Percentiles rank a stretch among this genome's conserved stretches.
phyloP scores from a whole-genome alignment of 495 filamentous ascomycete genomes.

The Eremomyces bilateralis region DNA sequence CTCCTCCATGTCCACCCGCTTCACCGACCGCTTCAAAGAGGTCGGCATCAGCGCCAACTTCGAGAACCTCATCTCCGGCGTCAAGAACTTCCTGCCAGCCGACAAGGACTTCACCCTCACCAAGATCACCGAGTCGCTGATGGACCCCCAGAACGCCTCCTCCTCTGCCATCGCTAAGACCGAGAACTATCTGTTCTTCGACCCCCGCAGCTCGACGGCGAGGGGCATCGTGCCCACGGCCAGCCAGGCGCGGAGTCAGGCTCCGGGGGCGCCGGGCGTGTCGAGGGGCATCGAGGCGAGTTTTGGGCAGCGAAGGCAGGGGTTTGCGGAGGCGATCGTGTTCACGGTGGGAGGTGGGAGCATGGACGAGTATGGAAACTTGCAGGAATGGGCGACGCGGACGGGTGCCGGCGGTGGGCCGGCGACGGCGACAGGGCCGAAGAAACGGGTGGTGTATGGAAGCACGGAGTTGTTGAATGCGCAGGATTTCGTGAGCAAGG shows the following conservation, averaged over 20 bases:
- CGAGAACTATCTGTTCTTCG: slow-evolving; percentile 96
- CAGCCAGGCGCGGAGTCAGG: slow-evolving; percentile 24
- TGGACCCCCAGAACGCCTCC: slow-evolving; percentile 81
- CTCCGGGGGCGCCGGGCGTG: slow-evolving; percentile 20
- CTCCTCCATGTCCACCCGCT: slow-evolving; percentile 63
- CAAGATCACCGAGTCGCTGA: slow-evolving; percentile 93
- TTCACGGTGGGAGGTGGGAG: slow-evolving; percentile 94
- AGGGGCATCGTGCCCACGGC: slow-evolving; percentile 73
- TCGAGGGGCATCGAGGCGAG: slow-evolving; percentile 52
- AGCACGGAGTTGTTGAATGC: slow-evolving; percentile 89
- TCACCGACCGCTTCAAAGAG: slow-evolving; percentile 86
- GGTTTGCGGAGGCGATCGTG: slow-evolving; percentile 86
- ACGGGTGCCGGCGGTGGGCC: slow-evolving; percentile 28
- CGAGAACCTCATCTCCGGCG: slow-evolving; percentile 86
- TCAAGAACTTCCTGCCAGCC: slow-evolving; percentile 92
- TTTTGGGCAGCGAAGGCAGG: slow-evolving; percentile 84
- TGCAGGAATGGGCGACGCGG: slow-evolving; percentile 85
- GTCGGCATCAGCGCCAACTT: slow-evolving; percentile 78
- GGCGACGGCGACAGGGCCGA: slow-evolving; percentile 7
- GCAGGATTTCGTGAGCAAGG: slow-evolving; percentile 60
- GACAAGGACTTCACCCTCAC: slow-evolving; percentile 93
- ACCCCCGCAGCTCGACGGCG: slow-evolving; percentile 80
- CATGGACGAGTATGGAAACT: slow-evolving; percentile 97
- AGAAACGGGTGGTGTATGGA: slow-evolving; percentile 77
- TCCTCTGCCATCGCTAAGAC: slow-evolving; percentile 90